Base-by-base conservation (phyloP, 1,139 yeast species). In the Blastobotrys arbuscula region DNA sequence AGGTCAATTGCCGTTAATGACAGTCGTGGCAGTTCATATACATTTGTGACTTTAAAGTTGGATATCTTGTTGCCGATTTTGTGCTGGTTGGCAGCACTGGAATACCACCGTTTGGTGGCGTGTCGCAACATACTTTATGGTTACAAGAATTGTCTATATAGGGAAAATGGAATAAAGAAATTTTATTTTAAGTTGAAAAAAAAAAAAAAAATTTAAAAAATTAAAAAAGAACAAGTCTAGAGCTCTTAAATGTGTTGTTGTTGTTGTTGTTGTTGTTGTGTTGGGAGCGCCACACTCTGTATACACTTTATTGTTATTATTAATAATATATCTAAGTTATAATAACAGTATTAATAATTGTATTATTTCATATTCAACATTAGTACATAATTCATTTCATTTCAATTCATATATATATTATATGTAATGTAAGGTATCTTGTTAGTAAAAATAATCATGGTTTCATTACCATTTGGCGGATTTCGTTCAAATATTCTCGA, bases 1-100 rank as follows among this genome's bases (percentile, higher is more conserved):
- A 90, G 67, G 45, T 79, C 82, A 4, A 87, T 84, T 3, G 97
- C 97, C 2, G 82, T 79, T 51, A 90, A 65, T 20, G 89, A 82
- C 55, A 88, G 78, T 64, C 89, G 95, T 2, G 96, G 96, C 7
- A 92, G 79, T 9, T 82, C 77, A 44, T 79, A 70, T 3, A 82
- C 82, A 49, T 83, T 73, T 50, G 75, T 72, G 42, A 89, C 75
- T 50, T 72, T 74, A 59, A 77, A 88, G 0, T 94, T 95, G 58
- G 80, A 79, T 19, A 81, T 58, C 28, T 71, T 72, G 30, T 74
- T 72, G 1, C 95, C 95, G 3, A 82, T 47, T 19, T 42, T 48
- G 23, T 50, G 45, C 30, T 28, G 15, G 19, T 31, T 21, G 24
- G 41, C 31, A 6, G 5, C 7, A 6, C 3, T 39, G 33, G 19